Base-by-base conservation (phyloP, 805 yeast species). In the Scheffersomyces lignosus region DNA sequence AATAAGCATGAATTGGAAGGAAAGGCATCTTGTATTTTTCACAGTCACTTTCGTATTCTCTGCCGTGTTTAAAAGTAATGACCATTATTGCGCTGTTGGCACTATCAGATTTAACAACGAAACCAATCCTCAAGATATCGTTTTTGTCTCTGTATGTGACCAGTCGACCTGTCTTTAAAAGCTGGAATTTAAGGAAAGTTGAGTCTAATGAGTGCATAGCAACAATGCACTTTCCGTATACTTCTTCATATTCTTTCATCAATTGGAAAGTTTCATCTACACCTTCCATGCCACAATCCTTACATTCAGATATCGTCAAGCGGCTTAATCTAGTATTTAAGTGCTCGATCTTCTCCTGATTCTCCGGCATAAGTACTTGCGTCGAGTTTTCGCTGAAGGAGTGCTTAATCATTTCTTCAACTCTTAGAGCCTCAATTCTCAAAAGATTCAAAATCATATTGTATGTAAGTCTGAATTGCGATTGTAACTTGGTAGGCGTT, bases 401-500 rank as follows among this genome's bases (percentile, higher is more conserved):
- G 45, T 91, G 86, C 56, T 90, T 91, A 51, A 93, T 91, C 96
- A 93, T 93, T 58, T 93, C 99, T 56, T 93, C 99, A n/a, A 93
- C 98, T 49, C 84, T 78, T 44, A 93, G 68, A 0, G 98, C 97
- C 59, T 93, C 99, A 40, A 93, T 89, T 57, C 99, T 77, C 47
- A 93, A 70, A 43, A 93, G 64, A 54, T 91, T 93, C 57, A 93
- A 72, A 48, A 90, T 91, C 98, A 93, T 93, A 50, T 86, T 90
- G 61, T 93, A 93, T 0, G 99, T 93, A 56, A 93, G 71, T 56
- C 99, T 75, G 70, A 93, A 93, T 56, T 93, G 98, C 5, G 96
- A 86, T 45, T 82, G 81, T 38, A 93, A 72, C 52, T 87, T 90
- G 1, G 97, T 90, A 8, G 98, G 95, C 1, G 80, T 77, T 4